Evolutionary conservation across 1,284 basidiomycete genomes (phyloP).

Genomic region (Malassezia japonica): DNA sequence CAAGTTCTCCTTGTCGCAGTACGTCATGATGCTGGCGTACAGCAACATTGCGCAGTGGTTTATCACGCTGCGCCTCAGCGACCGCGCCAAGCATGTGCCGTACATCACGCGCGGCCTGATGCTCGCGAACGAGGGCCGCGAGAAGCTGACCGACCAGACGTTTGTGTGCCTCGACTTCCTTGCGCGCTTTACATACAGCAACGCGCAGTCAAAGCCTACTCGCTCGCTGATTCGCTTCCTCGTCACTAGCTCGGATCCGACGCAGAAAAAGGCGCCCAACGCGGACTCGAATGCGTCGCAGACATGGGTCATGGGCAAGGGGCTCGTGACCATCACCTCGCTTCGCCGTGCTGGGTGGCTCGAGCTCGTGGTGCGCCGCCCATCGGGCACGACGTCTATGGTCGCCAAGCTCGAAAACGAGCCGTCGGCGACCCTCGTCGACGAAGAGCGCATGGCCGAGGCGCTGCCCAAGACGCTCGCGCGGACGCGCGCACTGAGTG

Average conservation of each 20-base stretch:
- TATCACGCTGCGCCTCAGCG: slow-evolving; percentile 72
- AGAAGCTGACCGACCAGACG: slow-evolving; percentile 72
- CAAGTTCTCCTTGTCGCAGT: slow-evolving; percentile 81
- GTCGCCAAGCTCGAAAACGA: slow-evolving; percentile 85
- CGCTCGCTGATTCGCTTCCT: slow-evolving; percentile 66
- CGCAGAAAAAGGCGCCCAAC: slow-evolving; percentile 13
- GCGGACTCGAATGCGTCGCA: slow-evolving; percentile 50
- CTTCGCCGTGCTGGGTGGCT: slow-evolving; percentile 75
- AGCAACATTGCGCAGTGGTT: slow-evolving; percentile 94
- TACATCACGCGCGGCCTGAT: slow-evolving; percentile 81
- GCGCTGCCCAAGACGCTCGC: not conserved
- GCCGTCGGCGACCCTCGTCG: slow-evolving; percentile 8
- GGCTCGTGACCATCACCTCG: slow-evolving; percentile 71
- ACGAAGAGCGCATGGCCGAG: slow-evolving; percentile 9
- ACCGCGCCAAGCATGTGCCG: slow-evolving; percentile 70
- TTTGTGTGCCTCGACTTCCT: slow-evolving; percentile 98
- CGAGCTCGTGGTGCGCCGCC: slow-evolving; percentile 72
- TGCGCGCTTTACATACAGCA: slow-evolving; percentile 84
- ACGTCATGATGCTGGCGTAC: slow-evolving; percentile 86
- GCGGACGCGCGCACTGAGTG: not conserved
- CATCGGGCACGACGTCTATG: slow-evolving; percentile 76
- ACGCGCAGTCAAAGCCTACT: slow-evolving; percentile 80
- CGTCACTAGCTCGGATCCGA: slow-evolving; percentile 42
- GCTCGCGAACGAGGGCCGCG: slow-evolving; percentile 71
- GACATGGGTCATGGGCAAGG: slow-evolving; percentile 78